These are phyloP conservation scores for Lojkania enalia DNA, from an alignment of 2,329 filamentous ascomycete genomes.

Conservation along the genomic window DNA sequence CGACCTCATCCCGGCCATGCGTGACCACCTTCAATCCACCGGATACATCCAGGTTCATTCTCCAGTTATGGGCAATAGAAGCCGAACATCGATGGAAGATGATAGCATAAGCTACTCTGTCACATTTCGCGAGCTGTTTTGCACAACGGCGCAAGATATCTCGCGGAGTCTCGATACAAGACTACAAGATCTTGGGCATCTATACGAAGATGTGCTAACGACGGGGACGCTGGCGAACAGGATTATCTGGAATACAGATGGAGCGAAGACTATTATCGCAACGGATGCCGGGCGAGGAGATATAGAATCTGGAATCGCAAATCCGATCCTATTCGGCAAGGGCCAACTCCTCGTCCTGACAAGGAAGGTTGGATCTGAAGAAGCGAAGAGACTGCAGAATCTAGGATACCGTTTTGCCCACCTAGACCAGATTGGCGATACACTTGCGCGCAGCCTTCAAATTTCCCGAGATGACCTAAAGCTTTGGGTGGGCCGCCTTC, in stretches of 20 bases:
- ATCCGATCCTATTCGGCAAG: constrained; percentile 58
- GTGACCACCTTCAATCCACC: constrained; percentile 65
- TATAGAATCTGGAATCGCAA: constrained; percentile 43
- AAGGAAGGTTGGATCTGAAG: constrained; percentile 62
- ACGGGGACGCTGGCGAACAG: constrained; percentile 64
- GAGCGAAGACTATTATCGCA: constrained; percentile 28
- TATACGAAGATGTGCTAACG: constrained; percentile 76
- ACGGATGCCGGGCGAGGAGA: constrained; percentile 37
- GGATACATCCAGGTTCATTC: constrained; percentile 28
- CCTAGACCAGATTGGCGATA: constrained; percentile 62
- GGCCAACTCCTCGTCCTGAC: constrained; percentile 83
- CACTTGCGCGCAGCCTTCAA: constrained; percentile 74
- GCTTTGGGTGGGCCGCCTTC: constrained; percentile 65
- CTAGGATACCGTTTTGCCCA: constrained; percentile 76
- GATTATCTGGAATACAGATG: constrained; percentile 55
- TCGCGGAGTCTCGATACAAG: constrained; percentile 67
- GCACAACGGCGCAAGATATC: constrained; percentile 74
- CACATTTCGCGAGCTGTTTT: constrained; percentile 82
- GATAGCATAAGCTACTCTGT: constrained; percentile 72
- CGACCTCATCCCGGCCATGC: constrained; percentile 72
- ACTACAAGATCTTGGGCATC: constrained; percentile 65
- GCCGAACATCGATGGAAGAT: constrained; percentile 38
- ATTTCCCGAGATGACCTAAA: constrained; percentile 67
- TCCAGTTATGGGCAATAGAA: constrained; percentile 18
- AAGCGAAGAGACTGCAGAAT: constrained; percentile 67